Conservation (phyloP, 495 filamentous ascomycete genomes). For the Podospora fimiseda region DNA sequence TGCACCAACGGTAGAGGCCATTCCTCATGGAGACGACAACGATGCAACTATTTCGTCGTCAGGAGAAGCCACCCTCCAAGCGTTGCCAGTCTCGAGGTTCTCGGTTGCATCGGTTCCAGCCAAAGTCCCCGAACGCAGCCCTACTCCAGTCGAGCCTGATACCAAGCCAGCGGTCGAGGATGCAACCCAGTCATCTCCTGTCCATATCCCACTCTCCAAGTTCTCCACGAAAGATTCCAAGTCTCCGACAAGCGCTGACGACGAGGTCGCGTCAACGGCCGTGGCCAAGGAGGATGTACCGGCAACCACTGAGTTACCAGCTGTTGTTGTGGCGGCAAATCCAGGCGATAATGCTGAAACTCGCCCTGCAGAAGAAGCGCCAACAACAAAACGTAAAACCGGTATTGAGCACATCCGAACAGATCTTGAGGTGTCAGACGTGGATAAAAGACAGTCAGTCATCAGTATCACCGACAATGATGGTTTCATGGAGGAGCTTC, state of each 20-base stretch:
- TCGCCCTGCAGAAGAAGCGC: not conserved
- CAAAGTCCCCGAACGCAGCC: not conserved
- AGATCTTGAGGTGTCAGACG: constrained; percentile 29
- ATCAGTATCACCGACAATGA: constrained; percentile 72
- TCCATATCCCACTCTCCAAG: constrained; percentile 42
- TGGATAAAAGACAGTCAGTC: constrained; percentile 51
- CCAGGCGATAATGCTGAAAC: constrained; percentile 2
- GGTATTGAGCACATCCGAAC: constrained; percentile 50
- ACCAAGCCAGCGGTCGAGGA: not conserved
- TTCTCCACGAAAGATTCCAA: constrained; percentile 40
- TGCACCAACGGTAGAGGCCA: not conserved
- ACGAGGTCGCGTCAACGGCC: constrained; percentile 12
- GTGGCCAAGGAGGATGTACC: constrained; percentile 2
- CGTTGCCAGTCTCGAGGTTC: not conserved
- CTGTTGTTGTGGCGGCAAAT: not conserved
- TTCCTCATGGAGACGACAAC: not conserved
- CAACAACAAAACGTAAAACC: constrained; percentile 32
- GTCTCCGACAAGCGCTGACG: constrained; percentile 6
- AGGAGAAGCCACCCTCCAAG: not conserved
- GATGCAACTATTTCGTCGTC: not conserved
- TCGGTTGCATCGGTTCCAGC: constrained; percentile 1
- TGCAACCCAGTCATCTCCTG: constrained; percentile 13
- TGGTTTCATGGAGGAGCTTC: constrained; percentile 83
- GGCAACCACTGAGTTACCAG: constrained; percentile 1
- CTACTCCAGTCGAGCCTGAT: not conserved